Evolutionary conservation across 129 eudicot genomes (phyloP).

Genomic region (Oenanthe sinensis): DNA sequence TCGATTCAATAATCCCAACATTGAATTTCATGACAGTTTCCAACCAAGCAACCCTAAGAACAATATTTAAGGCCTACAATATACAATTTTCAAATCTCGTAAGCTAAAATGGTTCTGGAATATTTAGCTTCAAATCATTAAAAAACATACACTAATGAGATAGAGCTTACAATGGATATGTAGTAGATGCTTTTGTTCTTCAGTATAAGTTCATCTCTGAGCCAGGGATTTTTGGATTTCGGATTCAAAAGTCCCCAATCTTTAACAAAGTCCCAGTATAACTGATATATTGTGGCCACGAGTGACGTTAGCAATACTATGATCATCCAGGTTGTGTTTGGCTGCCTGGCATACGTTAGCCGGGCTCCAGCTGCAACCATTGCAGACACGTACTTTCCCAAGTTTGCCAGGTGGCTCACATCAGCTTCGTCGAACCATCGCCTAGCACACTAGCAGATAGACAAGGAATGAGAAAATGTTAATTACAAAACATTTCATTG

Average conservation of each 20-base stretch:
- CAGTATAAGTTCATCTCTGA: constrained; percentile 70
- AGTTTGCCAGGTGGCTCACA: constrained; percentile 59
- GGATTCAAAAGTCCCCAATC: constrained; percentile 87
- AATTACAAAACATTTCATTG: neutral
- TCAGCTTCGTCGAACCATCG: constrained; percentile 93
- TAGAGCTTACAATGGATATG: constrained; percentile 65
- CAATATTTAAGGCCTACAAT: constrained; percentile 54
- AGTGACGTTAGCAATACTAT: constrained; percentile 74
- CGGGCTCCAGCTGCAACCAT: constrained; percentile 99
- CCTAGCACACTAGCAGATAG: constrained; percentile 65
- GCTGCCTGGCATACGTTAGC: constrained; percentile 63
- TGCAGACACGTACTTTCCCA: constrained; percentile 95
- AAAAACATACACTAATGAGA: neutral
- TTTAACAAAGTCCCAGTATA: constrained; percentile 95
- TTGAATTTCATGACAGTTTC: constrained; percentile 75
- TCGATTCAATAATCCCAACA: constrained; percentile 55
- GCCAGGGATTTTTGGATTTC: constrained; percentile 65
- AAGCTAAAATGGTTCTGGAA: neutral
- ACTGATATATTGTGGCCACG: constrained; percentile 77
- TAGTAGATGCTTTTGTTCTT: constrained; percentile 77
- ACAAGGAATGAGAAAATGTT: neutral
- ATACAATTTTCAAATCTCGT: neutral
- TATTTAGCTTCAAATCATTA: neutral
- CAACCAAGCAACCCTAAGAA: constrained; percentile 85
- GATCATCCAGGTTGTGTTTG: constrained; percentile 42